phyloP scores from a whole-genome alignment of 345 rosid genomes.

The Citrus unshiu region DNA sequence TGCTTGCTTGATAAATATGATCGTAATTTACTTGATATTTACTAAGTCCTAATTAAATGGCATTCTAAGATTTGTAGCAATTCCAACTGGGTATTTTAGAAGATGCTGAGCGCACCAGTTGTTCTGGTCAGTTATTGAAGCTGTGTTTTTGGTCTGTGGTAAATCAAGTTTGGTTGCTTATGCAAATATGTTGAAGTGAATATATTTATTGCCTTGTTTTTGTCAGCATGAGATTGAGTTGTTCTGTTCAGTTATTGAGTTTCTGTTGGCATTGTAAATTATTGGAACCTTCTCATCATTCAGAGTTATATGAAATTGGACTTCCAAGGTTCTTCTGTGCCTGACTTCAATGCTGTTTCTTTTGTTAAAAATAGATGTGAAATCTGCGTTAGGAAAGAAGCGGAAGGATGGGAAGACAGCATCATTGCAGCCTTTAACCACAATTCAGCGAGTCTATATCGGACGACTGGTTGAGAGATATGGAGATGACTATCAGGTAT shows the following conservation, averaged over 20 bases:
- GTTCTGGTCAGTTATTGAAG: background rate
- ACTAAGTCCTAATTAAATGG: background rate
- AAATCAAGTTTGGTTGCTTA: background rate
- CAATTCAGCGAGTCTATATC: constrained; percentile 62
- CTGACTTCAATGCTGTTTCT: background rate
- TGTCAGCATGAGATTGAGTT: background rate
- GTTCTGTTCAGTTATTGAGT: background rate
- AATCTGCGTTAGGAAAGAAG: constrained; percentile 84
- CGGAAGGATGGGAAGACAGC: constrained; percentile 82
- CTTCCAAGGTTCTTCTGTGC: background rate
- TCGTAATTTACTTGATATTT: background rate
- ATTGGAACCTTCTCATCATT: background rate
- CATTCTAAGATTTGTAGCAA: background rate
- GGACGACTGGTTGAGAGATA: constrained; percentile 63
- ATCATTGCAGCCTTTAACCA: constrained; percentile 71
- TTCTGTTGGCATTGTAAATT: background rate
- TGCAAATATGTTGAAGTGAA: background rate
- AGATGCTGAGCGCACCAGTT: background rate
- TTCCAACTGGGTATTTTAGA: background rate
- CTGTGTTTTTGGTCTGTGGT: background rate
- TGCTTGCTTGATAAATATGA: background rate
- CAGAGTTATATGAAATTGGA: background rate
- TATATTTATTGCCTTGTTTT: background rate
- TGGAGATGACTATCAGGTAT: constrained; percentile 76
- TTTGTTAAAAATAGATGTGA: constrained; percentile 52